Evolutionary conservation across 139 green algal genomes (phyloP).

Genomic region (Coelastrella sp.): DNA sequence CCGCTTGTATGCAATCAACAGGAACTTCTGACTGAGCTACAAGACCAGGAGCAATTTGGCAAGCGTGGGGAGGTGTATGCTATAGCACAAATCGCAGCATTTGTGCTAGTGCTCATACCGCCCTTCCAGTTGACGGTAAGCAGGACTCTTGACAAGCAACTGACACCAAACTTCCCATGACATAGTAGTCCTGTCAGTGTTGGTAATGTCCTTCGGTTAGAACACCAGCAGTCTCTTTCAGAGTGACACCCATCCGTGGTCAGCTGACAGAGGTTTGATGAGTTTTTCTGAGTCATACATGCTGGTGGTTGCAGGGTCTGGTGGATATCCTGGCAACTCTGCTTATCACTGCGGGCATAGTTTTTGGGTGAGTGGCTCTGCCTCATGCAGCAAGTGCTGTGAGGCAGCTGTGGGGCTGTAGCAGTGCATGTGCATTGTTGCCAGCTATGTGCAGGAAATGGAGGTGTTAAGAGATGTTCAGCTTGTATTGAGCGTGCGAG

Average conservation of each 20-base stretch:
- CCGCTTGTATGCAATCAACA: constrained; percentile 14
- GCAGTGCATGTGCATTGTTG: too few relatives aligned
- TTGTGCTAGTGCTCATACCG: constrained; percentile 59
- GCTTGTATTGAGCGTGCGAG: not conserved
- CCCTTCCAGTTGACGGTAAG: constrained; percentile 53
- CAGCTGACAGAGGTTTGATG: too few relatives aligned
- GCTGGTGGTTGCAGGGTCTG: constrained; percentile 55
- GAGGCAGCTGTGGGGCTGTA: too few relatives aligned
- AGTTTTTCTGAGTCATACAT: too few relatives aligned
- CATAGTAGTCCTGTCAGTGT: too few relatives aligned
- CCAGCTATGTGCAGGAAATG: too few relatives aligned
- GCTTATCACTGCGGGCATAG: constrained; percentile 55
- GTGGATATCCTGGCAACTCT: constrained; percentile 56
- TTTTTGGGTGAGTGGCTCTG: constrained; percentile 67
- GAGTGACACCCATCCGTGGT: too few relatives aligned
- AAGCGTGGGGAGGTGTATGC: constrained; percentile 63
- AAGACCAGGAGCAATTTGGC: constrained; percentile 53
- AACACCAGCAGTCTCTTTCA: too few relatives aligned
- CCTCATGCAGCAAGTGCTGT: too few relatives aligned
- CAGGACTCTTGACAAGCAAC: not conserved
- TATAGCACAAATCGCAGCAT: constrained; percentile 47
- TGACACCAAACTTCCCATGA: not conserved
- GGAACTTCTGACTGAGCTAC: constrained; percentile 64
- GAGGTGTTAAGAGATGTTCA: too few relatives aligned
- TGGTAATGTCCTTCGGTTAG: too few relatives aligned